Base-by-base conservation (phyloP, 2,329 filamentous ascomycete species). In the Rutstroemia sp. region DNA sequence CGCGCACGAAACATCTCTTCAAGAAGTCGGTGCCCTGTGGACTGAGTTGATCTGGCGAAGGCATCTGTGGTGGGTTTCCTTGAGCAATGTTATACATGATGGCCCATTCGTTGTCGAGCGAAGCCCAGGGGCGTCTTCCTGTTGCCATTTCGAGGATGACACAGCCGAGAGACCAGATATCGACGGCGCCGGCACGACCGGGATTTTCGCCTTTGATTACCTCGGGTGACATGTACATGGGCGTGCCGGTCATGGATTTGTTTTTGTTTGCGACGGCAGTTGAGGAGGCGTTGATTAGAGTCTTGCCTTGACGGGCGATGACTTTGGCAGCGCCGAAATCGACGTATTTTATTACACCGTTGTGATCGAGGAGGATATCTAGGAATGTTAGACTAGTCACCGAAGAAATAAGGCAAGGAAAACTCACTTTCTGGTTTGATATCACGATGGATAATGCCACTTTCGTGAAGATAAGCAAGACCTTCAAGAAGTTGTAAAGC, bases 1-100 rank as follows among this genome's bases (percentile, higher is more conserved):
- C 91, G 19, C 88, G 81, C 58, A 88, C 80, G 68, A 99, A 97
- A 75, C 92, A 97, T 62, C 82, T 83, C 65, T 82, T 83, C 62
- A 99, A 72, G 68, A 99, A 97, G 69, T 97, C 91, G 61, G 96
- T 84, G 21, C 94, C 94, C 56, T 83, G 73, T 0, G 86, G 81
- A 67, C 88, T 94, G 61, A 99, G 81, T 72, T 97, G 92, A 52
- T 97, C 92, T 0, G 77, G 70, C 0, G 82, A 79, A 1, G 94
- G 94, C 56, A 96, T 78, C 69, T 90, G 87, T 5, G 94, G 94
- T 49, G 91, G 88, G 66, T 96, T 95, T 62, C 94, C 94, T 70
- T 96, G 92, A 1, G 94, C 94, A 68, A 99, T 99, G 76, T 97
- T 97, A 79, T 96, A 99, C 94, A 99, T 99, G 75, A 99, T 97